A percentile compares a stretch with the other conserved stretches of the same genome.
Conservation (phyloP, 1,284 basidiomycete genomes). For the Serendipita sp. region DNA sequence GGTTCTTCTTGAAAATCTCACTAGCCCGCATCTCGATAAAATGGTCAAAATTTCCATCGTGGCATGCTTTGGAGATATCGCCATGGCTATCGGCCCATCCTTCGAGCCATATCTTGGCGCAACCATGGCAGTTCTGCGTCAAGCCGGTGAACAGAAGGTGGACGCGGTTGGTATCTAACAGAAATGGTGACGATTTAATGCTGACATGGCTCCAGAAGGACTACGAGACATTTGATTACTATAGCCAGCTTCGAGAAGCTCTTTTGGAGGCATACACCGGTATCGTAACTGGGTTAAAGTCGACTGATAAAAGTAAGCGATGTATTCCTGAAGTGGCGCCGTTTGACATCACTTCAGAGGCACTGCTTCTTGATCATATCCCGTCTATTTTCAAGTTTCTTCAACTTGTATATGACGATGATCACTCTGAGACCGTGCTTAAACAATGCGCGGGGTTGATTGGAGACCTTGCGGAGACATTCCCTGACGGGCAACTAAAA, state of each 20-base stretch:
- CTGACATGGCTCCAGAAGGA: conserved; percentile 40
- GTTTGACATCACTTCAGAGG: conserved; percentile 26
- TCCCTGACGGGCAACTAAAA: conserved; percentile 69
- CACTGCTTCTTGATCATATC: conserved; percentile 61
- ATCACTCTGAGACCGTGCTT: conserved; percentile 67
- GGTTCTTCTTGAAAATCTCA: conserved; percentile 81
- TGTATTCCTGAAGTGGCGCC: not conserved
- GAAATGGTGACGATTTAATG: conserved; percentile 13
- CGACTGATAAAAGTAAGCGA: conserved; percentile 55
- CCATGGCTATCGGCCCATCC: conserved; percentile 72
- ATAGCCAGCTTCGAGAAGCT: conserved; percentile 79
- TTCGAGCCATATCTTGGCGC: conserved; percentile 87
- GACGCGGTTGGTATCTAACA: conserved; percentile 50
- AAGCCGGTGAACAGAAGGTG: conserved; percentile 77
- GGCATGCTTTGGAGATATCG: conserved; percentile 93
- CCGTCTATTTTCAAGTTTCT: conserved; percentile 71
- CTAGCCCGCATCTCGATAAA: conserved; percentile 80
- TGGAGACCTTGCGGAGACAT: conserved; percentile 85
- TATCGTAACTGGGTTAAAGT: conserved; percentile 81
- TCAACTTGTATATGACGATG: conserved; percentile 70
- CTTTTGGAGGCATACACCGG: conserved; percentile 96
- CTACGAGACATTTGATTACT: conserved; percentile 86
- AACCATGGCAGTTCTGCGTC: conserved; percentile 81
- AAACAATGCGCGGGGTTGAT: conserved; percentile 71
- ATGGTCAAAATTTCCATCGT: conserved; percentile 95